Base-by-base conservation (phyloP, 805 yeast genomes). In the Grigorovia humatica region DNA sequence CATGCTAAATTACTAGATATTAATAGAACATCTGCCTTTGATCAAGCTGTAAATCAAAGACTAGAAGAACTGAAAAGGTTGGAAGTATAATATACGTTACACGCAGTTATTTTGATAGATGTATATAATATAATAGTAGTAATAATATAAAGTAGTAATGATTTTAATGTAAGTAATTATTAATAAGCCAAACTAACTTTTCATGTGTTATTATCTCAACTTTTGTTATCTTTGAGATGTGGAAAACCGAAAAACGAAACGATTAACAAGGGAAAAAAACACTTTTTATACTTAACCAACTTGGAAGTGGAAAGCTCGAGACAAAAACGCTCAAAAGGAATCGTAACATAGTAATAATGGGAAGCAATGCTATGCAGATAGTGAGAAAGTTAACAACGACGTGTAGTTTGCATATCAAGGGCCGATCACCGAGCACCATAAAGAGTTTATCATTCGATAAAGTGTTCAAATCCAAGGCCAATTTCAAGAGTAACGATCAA, bases 1-100 rank as follows among this genome's bases (percentile, higher is more conserved):
- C 99, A 93, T 65, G 84, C 83, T 45, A 81, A 79, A 53, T 70
- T 91, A 55, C 70, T 91, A 57, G 83, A 82, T 56, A 71, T 65
- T 57, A 47, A 44, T 15, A 51, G 53, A 43, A 19, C 48, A 11
- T 48, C 46, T 32, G 51, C 59, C 52, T 57, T 62, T 48, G 73
- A 69, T 32, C 62, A 59, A 43, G 74, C 73, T 6, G 61, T 75
- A 13, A 73, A 76, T 58, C 73, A 72, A 47, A 70, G 79, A 51
- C 65, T 77, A 47, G 77, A 73, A 52, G 73, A 72, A 51, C 64
- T 78, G 48, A 76, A 72, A 55, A 57, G 74, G 53, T 64, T 68
- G 47, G 64, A 61, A 19, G 62, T 59, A 46, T 57, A 54, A 49
- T 29, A 4, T n/a, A n/a, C n/a, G n/a, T n/a, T n/a, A 13, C 18